A percentile compares a stretch with the other conserved stretches of the same genome.
These are phyloP conservation scores for Hebeloma cylindrosporum DNA, from an alignment of 768 basidiomycete genomes.

Conservation along the genomic window DNA sequence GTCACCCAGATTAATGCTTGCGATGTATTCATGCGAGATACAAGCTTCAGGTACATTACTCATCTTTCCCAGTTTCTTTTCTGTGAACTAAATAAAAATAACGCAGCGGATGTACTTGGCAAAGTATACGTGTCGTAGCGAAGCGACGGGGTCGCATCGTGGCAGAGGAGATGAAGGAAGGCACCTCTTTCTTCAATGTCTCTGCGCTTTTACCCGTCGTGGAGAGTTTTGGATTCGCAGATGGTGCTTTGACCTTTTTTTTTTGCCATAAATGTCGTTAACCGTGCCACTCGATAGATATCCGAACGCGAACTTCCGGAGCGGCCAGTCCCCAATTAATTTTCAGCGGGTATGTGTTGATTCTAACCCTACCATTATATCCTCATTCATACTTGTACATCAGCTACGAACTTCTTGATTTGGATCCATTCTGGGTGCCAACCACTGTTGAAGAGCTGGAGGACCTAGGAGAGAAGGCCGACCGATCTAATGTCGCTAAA, in stretches of 20 bases:
- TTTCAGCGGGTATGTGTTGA: slow-evolving; percentile 79
- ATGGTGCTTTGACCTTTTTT: slow-evolving; percentile 51
- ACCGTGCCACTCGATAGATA: slow-evolving; percentile 58
- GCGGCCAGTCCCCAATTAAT: slow-evolving; percentile 97
- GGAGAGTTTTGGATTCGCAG: slow-evolving; percentile 96
- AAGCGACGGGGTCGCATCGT: slow-evolving; percentile 89
- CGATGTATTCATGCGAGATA: slow-evolving; percentile 99
- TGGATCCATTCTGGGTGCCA: slow-evolving; percentile 97
- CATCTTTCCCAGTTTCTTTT: slow-evolving; percentile 3
- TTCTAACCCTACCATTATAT: slow-evolving; percentile 1
- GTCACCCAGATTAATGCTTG: slow-evolving; percentile 95
- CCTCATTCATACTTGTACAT: slow-evolving; percentile 5
- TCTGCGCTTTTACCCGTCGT: slow-evolving; percentile 91
- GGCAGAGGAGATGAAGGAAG: slow-evolving; percentile 98
- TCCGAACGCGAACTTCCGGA: slow-evolving; percentile 93
- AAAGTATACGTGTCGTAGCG: slow-evolving; percentile 95
- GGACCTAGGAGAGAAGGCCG: slow-evolving; percentile 95
- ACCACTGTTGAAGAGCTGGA: slow-evolving; percentile 96
- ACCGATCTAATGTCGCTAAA: slow-evolving; percentile 90
- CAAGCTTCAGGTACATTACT: slow-evolving; percentile 85
- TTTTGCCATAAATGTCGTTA: neutral
- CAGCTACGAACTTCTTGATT: slow-evolving; percentile 90
- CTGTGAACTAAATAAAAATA: slow-evolving; percentile 10
- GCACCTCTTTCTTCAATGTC: slow-evolving; percentile 92
- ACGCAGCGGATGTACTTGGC: slow-evolving; percentile 88